Conservation (phyloP, 2,329 filamentous ascomycete species). For the Coniochaeta sp. region DNA sequence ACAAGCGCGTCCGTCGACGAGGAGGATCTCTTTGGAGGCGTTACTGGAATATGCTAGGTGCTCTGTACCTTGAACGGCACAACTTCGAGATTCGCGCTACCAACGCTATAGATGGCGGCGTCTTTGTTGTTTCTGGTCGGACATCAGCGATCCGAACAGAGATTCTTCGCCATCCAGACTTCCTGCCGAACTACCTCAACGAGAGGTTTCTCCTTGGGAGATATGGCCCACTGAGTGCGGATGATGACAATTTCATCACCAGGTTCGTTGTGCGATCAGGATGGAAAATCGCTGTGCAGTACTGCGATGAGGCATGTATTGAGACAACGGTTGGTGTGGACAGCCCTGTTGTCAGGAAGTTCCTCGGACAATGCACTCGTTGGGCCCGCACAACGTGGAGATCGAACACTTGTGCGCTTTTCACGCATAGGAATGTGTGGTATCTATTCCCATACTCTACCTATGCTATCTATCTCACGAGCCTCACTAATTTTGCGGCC, state of each 20-base stretch:
- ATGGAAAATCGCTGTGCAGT: constrained; percentile 50
- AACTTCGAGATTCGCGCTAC: constrained; percentile 53
- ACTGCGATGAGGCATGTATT: constrained; percentile 36
- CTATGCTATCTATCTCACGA: constrained; percentile 48
- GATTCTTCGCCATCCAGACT: constrained; percentile 36
- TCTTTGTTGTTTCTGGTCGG: constrained; percentile 51
- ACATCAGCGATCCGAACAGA: constrained; percentile 42
- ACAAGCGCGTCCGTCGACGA: constrained; percentile 35
- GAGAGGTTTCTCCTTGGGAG: constrained; percentile 41
- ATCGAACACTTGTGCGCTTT: constrained; percentile 42
- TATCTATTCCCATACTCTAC: constrained; percentile 39
- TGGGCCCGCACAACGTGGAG: constrained; percentile 54
- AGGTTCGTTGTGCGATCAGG: constrained; percentile 40
- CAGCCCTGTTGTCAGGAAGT: constrained; percentile 25
- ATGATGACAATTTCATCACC: constrained; percentile 57
- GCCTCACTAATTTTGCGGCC: constrained; percentile 47
- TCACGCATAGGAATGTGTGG: constrained; percentile 29
- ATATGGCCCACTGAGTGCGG: constrained; percentile 38
- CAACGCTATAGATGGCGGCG: constrained; percentile 48
- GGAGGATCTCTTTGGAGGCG: constrained; percentile 16
- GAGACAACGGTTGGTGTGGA: constrained; percentile 43
- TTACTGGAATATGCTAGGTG: constrained; percentile 48
- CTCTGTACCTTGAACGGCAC: constrained; percentile 52
- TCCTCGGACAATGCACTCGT: constrained; percentile 42
- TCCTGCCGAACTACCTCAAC: constrained; percentile 34